Percentiles rank a stretch among this genome's conserved stretches.
Evolutionary conservation across 352 stramenopile species (phyloP).

Genomic region (Pythium dissotocum): DNA sequence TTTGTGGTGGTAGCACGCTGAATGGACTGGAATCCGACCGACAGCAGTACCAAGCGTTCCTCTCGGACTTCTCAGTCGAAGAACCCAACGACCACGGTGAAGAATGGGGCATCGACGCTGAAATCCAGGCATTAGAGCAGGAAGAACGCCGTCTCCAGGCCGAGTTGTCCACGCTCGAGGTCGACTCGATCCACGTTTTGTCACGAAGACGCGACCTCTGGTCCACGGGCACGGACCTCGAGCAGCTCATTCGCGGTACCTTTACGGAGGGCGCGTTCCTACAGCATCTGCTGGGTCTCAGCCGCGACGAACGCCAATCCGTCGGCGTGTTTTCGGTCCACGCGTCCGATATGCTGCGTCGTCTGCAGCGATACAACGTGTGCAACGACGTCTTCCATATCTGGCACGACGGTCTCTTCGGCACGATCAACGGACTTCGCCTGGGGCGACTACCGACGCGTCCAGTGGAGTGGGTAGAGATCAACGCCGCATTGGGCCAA

Average conservation of each 20-base stretch:
- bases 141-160: constrained; percentile 58
- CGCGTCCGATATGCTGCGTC: constrained; percentile 77
- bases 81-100: constrained; percentile 33
- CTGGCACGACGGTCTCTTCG: constrained; percentile 89
- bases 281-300: constrained; percentile 73
- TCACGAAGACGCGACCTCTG: constrained; percentile 69
- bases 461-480: constrained; percentile 89
- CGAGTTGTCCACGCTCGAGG: constrained; percentile 58
- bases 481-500: constrained; percentile 88
- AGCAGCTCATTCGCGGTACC: constrained; percentile 68
- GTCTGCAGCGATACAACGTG: constrained; percentile 85
- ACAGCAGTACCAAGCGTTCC: constrained; percentile 58
- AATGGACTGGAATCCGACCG: constrained; percentile 44
- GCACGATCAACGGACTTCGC: constrained; percentile 88
- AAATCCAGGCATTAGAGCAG: constrained; percentile 55
- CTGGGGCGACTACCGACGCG: constrained; percentile 80
- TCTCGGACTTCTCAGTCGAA: constrained; percentile 47
- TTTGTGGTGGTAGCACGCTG: constrained; percentile 38
- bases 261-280: constrained; percentile 76
- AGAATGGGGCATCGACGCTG: constrained; percentile 46
- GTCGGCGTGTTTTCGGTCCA: constrained; percentile 78
- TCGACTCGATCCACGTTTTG: constrained; percentile 53
- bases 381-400: constrained; percentile 92
- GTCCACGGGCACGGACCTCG: constrained; percentile 69
- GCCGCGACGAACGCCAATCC: constrained; percentile 72